Evolutionary conservation across 768 basidiomycete genomes (phyloP).

Genomic region (Naganishia vishniacii): DNA sequence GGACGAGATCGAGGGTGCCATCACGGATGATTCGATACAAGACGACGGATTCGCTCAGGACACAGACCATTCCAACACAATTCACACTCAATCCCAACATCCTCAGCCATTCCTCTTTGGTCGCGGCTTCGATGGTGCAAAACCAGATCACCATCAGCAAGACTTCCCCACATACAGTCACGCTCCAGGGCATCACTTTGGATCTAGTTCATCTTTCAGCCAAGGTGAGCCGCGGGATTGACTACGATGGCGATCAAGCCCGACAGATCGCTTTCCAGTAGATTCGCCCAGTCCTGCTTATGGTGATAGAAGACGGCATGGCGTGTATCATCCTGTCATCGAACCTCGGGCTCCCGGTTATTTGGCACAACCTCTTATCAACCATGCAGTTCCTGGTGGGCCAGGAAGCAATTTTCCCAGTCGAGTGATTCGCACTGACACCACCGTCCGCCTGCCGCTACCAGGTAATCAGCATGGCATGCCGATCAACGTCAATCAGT

Average conservation of each 20-base stretch:
- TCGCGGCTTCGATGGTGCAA: background rate
- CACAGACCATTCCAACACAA: background rate
- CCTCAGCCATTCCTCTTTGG: background rate
- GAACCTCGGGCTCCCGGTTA: background rate
- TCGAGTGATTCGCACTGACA: no score
- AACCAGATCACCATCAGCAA: background rate
- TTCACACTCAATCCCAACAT: background rate
- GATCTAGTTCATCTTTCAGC: conserved; percentile 4
- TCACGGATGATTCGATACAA: conserved; percentile 4
- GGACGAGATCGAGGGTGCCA: conserved; percentile 19
- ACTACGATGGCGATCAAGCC: background rate
- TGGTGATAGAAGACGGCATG: background rate
- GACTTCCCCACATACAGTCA: background rate
- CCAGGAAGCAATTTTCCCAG: no score
- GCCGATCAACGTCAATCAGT: no score
- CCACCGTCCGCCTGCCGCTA: no score
- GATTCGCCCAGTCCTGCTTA: conserved; percentile 10
- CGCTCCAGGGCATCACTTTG: background rate
- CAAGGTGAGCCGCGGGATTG: background rate
- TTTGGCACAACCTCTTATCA: background rate
- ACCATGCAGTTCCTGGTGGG: no score
- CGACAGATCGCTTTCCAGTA: background rate
- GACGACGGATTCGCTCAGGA: background rate
- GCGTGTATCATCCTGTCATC: background rate
- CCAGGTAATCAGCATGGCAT: no score